Base-by-base conservation (phyloP, 257 asterid genomes). In the Solanum clarkiae region DNA sequence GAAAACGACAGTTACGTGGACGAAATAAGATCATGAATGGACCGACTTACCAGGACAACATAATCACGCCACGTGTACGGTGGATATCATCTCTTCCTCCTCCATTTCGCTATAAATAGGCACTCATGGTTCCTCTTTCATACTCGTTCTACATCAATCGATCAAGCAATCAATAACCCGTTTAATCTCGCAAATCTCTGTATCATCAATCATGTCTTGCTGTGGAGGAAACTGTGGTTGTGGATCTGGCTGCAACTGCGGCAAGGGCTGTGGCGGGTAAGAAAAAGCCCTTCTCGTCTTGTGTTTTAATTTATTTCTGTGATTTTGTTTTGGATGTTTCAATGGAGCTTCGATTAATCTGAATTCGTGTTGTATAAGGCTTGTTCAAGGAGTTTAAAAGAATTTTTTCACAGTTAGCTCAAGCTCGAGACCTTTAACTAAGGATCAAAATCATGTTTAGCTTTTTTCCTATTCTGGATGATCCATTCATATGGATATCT, bases 171-270 rank as follows among this genome's bases (percentile, higher is more conserved):
- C 42, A 4, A 36, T 36, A 1, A 6, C 18, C 10, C 32, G 36
- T 44, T 71, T 71, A 10, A 11, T 12, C 45, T 72, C 36, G 10
- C 17, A 20, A 24, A 7, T 65, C 54, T 42, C 18, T 13, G 15
- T 36, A 36, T 36, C 36, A 40, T 10, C 9, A 24, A 84, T 82
- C 54, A 93, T 94, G 98, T 94, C 97, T 86, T 91, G 98, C 94
- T 90, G 95, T 82, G 90, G 89, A 49, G 96, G 94, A 87, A 93
- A 85, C 89, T 94, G 97, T 71, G 91, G 92, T 0, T 94, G 98
- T 40, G 96, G 97, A 83, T 9, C 97, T 70, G 22, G 60, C 89
- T 94, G 97, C 94, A 89, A 90, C 87, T 94, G 97, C 89, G 94
- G 96, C 91, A 88, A 0, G 17, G 95, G 93, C 88, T 91, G 95